Conservation (phyloP, 2,329 filamentous ascomycete genomes). For the Diaporthe batatas region DNA sequence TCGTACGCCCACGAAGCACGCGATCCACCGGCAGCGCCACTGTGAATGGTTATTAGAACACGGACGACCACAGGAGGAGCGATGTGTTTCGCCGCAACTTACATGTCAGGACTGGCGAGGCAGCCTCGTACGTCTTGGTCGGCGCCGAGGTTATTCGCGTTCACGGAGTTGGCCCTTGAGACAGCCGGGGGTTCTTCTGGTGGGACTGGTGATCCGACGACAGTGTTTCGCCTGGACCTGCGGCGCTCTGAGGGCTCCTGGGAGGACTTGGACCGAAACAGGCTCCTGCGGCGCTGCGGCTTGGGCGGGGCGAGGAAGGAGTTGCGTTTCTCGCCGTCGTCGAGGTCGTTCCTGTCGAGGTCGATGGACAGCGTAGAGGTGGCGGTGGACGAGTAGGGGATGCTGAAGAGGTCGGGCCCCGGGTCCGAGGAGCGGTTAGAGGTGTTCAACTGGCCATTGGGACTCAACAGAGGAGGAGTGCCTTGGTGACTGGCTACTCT, state of each 20-base stretch:
- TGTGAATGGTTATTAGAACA: conserved; percentile 43
- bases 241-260: conserved; percentile 46
- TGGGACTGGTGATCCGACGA: conserved; percentile 46
- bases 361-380: conserved; percentile 23
- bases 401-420: conserved; percentile 35
- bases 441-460: conserved; percentile 20
- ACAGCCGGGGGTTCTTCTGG: conserved; percentile 44
- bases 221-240: conserved; percentile 48
- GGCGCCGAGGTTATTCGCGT: conserved; percentile 42
- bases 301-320: conserved; percentile 36
- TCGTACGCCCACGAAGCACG: conserved; percentile 60
- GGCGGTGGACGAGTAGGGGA: conserved; percentile 39
- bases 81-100: conserved; percentile 24
- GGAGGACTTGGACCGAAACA: conserved; percentile 55
- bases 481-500: conserved; percentile 30
- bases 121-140: conserved; percentile 50
- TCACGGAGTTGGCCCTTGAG: conserved; percentile 52
- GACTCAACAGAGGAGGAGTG: conserved; percentile 19
- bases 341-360: conserved; percentile 44
- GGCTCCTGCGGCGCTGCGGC: conserved; percentile 56
- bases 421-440: conserved; percentile 17
- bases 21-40: conserved; percentile 50
- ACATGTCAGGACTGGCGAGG: conserved; percentile 48
- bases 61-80: neutral
- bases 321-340: conserved; percentile 32